Evolutionary conservation across 2,329 filamentous ascomycete species (phyloP).

Genomic region (Curvularia verruculosa): DNA sequence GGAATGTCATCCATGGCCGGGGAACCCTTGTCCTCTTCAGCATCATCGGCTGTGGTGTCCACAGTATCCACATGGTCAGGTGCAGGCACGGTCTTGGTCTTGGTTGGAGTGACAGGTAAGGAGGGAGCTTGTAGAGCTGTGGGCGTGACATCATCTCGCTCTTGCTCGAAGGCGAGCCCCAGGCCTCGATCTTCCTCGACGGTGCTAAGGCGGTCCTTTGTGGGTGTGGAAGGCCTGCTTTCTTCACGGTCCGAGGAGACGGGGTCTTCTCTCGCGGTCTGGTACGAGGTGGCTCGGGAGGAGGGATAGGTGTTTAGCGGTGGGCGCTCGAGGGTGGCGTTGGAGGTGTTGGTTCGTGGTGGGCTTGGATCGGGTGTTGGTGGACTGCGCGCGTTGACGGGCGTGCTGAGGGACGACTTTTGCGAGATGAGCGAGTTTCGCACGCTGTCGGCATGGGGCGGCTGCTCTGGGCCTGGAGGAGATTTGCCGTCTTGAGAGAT

Average conservation of each 20-base stretch:
- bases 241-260: constrained; percentile 42
- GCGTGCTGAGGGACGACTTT: constrained; percentile 50
- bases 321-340: constrained; percentile 33
- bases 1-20: constrained; percentile 35
- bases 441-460: constrained; percentile 50
- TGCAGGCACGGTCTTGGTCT: constrained; percentile 1
- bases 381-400: constrained; percentile 50
- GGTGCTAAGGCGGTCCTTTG: constrained; percentile 35
- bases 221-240: constrained; percentile 38
- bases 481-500: constrained; percentile 42
- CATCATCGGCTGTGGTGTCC: constrained; percentile 14
- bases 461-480: constrained; percentile 29
- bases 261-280: constrained; percentile 53
- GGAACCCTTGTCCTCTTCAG: constrained; percentile 23
- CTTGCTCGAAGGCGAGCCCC: constrained; percentile 45
- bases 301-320: constrained; percentile 47
- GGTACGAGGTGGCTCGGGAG: constrained; percentile 54
- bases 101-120: constrained; percentile 13
- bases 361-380: constrained; percentile 49
- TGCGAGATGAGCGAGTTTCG: constrained; percentile 48
- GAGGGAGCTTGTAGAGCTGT: constrained; percentile 28
- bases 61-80: constrained; percentile 14
- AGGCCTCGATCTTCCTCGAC: constrained; percentile 42
- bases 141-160: constrained; percentile 41
- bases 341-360: constrained; percentile 37